Evolutionary conservation across 495 filamentous ascomycete species (phyloP).

Genomic region (Xylaria castorea): DNA sequence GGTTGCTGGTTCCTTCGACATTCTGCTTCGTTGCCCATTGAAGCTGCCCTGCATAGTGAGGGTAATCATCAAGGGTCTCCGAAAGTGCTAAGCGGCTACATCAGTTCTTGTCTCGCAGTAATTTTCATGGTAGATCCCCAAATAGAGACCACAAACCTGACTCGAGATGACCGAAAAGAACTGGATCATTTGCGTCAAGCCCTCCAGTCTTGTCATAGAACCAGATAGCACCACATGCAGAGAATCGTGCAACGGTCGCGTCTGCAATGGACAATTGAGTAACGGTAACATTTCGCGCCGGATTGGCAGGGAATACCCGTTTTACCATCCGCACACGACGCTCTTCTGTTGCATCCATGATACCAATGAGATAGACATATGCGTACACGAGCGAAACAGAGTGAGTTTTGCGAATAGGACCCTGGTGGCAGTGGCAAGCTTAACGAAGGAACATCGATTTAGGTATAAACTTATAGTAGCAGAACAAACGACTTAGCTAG

Average conservation of each 20-base stretch:
- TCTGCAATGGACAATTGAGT: conserved; percentile 50
- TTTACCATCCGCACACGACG: conserved; percentile 25
- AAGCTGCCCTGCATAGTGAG: conserved; percentile 48
- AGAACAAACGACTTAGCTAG: not conserved
- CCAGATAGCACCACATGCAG: conserved; percentile 48
- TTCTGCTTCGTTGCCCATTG: conserved; percentile 34
- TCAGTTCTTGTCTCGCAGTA: not conserved
- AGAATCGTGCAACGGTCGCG: conserved; percentile 40
- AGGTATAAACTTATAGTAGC: not conserved
- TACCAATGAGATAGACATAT: not conserved
- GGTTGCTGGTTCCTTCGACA: conserved; percentile 32
- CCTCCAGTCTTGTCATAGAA: conserved; percentile 40
- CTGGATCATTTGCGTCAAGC: conserved; percentile 29
- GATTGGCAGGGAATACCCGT: conserved; percentile 36
- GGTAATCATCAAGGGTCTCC: conserved; percentile 45
- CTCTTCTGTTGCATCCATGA: not conserved
- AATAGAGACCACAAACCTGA: conserved; percentile 7
- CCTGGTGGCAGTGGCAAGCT: not conserved
- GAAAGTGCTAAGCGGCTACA: conserved; percentile 33
- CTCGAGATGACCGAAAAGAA: conserved; percentile 40
- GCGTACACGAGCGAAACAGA: not conserved
- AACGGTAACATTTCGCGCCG: conserved; percentile 15
- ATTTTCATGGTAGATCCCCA: not conserved
- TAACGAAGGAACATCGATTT: not conserved
- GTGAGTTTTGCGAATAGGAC: not conserved